Conservation (phyloP, 306 rosid species). For the Aeschynomene evenia region DNA sequence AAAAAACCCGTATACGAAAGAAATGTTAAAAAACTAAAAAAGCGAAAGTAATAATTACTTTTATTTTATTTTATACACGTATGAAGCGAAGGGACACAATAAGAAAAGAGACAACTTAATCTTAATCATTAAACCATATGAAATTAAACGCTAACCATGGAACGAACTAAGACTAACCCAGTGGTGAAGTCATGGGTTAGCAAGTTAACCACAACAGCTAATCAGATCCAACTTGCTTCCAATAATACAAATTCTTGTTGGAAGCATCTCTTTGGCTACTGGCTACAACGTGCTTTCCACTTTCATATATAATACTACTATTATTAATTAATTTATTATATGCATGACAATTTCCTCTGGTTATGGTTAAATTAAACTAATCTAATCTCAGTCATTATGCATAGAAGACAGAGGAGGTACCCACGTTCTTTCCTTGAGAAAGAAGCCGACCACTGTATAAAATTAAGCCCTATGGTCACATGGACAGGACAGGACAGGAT, state of each 20-base stretch:
- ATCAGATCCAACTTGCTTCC: constrained; percentile 24
- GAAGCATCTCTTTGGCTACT: constrained; percentile 29
- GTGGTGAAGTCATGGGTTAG: constrained; percentile 13
- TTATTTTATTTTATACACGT: too few species aligned
- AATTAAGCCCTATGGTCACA: not conserved
- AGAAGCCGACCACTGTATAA: not conserved
- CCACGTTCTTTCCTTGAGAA: constrained; percentile 25
- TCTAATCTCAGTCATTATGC: not conserved
- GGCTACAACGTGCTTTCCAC: not conserved
- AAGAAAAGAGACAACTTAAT: not conserved
- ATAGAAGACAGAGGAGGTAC: not conserved
- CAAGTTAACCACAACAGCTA: constrained; percentile 1
- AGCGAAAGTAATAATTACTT: too few species aligned
- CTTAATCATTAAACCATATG: not conserved
- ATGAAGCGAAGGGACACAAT: not conserved
- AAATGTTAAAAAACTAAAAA: not conserved
- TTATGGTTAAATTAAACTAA: not conserved
- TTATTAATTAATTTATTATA: too few species aligned
- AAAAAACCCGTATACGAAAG: too few species aligned
- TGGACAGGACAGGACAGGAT: not conserved
- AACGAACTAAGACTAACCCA: constrained; percentile 8
- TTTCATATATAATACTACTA: constrained; percentile 9
- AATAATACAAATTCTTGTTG: constrained; percentile 34
- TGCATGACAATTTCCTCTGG: constrained; percentile 5
- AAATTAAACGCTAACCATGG: not conserved